phyloP scores from a whole-genome alignment of 169 alveolate species.

The Eimeria nieschulzi region DNA sequence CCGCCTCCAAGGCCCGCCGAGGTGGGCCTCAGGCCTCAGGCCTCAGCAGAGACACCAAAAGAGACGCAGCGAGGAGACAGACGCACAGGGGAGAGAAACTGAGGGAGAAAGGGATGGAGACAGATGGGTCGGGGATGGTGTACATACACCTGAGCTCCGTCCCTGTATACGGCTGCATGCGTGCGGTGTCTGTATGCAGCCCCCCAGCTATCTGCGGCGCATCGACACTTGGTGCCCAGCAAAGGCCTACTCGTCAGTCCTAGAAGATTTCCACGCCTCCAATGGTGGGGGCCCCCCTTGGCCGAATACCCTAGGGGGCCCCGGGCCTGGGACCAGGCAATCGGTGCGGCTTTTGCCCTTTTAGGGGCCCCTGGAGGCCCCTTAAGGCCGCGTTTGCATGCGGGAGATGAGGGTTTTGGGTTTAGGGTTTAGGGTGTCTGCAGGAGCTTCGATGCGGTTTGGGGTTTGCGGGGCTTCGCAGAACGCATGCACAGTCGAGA shows the following conservation, averaged over 20 bases:
- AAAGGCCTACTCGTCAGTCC: not conserved
- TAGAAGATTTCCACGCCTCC: not conserved
- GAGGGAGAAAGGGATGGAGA: too few relatives aligned
- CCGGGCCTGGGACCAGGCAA: not conserved
- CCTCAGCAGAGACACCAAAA: too few relatives aligned
- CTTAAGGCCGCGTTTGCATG: not conserved
- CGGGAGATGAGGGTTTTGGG: conserved; percentile 6
- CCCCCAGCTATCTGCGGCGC: conserved; percentile 29
- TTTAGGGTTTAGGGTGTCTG: conserved; percentile 12
- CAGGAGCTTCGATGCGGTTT: not conserved
- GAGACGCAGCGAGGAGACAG: too few relatives aligned
- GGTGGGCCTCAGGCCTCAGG: not conserved
- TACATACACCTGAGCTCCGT: too few relatives aligned
- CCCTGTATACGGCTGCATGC: not conserved
- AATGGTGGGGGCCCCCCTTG: not conserved
- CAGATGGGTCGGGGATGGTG: too few relatives aligned
- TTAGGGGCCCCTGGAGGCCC: not conserved
- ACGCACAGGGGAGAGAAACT: too few relatives aligned
- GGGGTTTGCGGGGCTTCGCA: not conserved
- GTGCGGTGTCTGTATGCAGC: conserved; percentile 1
- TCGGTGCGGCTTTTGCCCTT: not conserved
- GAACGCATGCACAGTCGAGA: not conserved
- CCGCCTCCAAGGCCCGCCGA: conserved; percentile 1
- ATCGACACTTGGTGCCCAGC: conserved; percentile 46
- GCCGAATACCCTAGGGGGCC: not conserved